Conservation (phyloP, 768 basidiomycete species). For the Vishniacozyma victoriae region DNA sequence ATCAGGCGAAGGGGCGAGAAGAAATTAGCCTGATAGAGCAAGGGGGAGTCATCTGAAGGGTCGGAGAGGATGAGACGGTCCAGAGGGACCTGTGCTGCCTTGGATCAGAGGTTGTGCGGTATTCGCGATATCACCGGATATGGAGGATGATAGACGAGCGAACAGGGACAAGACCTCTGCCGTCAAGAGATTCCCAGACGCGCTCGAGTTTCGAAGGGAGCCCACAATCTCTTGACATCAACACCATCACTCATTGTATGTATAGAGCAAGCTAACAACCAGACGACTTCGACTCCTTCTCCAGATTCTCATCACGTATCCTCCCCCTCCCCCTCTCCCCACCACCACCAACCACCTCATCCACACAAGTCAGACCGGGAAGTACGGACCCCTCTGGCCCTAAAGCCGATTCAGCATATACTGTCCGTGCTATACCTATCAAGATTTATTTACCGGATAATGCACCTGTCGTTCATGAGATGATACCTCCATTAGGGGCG, state of each 20-base stretch:
- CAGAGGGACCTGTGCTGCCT: no score
- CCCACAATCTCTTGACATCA: no score
- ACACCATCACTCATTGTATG: not conserved
- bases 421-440: slow-evolving; percentile 78
- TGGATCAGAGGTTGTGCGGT: no score
- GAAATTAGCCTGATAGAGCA: slow-evolving; percentile 2
- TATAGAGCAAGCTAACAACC: not conserved
- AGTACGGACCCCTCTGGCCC: slow-evolving; percentile 50
- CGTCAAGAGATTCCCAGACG: no score
- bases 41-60: not conserved
- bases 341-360: slow-evolving; percentile 3
- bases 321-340: slow-evolving; percentile 60
- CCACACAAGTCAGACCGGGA: slow-evolving; percentile 53
- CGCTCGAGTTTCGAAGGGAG: no score
- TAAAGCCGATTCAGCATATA: slow-evolving; percentile 79
- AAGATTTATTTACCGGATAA: slow-evolving; percentile 77
- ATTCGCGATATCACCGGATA: no score
- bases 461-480: slow-evolving; percentile 83
- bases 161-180: no score
- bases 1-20: not conserved
- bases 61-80: not conserved
- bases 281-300: slow-evolving; percentile 96
- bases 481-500: slow-evolving; percentile 70
- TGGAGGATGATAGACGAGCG: no score
- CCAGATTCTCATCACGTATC: slow-evolving; percentile 87